Percentiles rank a stretch among this genome's conserved stretches.
phyloP scores from a whole-genome alignment of 306 rosid genomes.

The Trifolium subterraneum region DNA sequence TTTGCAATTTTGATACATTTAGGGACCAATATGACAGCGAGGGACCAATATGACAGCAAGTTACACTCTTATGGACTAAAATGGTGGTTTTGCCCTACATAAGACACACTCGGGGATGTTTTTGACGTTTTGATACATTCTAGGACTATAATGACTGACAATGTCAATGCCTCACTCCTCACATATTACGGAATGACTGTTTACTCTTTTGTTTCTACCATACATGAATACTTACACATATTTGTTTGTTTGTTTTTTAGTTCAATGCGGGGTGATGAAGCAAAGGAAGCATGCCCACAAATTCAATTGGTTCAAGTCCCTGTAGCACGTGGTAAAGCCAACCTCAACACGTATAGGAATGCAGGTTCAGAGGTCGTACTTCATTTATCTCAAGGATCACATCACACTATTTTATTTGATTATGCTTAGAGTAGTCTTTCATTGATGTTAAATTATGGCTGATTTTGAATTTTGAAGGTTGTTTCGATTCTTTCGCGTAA shows the following conservation, averaged over 20 bases:
- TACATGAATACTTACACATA: neutral
- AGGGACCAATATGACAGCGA: too few species aligned
- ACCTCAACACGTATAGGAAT: slow-evolving; percentile 73
- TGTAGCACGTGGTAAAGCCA: slow-evolving; percentile 94
- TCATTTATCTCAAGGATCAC: neutral
- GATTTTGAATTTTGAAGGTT: slow-evolving; percentile 56
- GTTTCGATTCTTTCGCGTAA: slow-evolving; percentile 77
- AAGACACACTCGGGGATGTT: neutral
- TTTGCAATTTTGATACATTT: too few species aligned
- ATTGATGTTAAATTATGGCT: neutral
- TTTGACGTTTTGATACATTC: neutral
- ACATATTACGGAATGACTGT: neutral
- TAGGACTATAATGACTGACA: neutral
- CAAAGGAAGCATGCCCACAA: slow-evolving; percentile 78
- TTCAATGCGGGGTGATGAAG: slow-evolving; percentile 96
- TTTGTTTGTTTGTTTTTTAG: slow-evolving; percentile 47
- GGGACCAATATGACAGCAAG: too few species aligned
- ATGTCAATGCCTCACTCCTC: neutral
- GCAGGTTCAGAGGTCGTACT: slow-evolving; percentile 92
- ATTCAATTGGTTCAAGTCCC: slow-evolving; percentile 92
- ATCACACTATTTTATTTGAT: neutral
- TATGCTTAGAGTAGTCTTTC: neutral
- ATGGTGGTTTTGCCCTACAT: too few species aligned
- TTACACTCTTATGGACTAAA: too few species aligned
- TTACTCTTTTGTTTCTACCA: neutral